Evolutionary conservation across 805 yeast genomes (phyloP), one percentile per base, ranked within the genome.

Genomic region (Candida loeiensis): DNA sequence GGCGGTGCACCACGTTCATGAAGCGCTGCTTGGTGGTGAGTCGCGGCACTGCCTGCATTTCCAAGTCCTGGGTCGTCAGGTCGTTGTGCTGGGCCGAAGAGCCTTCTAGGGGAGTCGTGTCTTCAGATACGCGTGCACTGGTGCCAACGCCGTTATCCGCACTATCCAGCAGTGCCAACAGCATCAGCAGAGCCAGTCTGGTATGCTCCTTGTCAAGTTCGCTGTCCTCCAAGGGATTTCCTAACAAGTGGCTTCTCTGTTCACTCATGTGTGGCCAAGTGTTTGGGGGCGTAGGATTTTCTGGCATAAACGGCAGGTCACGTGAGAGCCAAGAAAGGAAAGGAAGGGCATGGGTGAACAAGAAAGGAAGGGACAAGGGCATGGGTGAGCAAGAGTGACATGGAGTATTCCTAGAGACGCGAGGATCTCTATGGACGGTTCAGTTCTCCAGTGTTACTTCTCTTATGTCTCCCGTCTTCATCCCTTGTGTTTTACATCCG

Each of bases 1-100:
- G 43, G 31, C 56, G 61, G 39, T 59, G 53, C 6, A 63, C 41
- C 7, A 62, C 66, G 39, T 61, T 61, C 37, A 55, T 44, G 15
- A 63, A 48, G 14, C 72, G 50, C 40, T 60, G 60, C 17, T 47
- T 52, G 4, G 63, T 49, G 4, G 69, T 53, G 13, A 66, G 49
- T 14, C 50, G 34, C 16, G 42, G 47, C 4, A 37, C 31, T n/a
- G 32, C 14, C 46, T 66, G 69, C 46, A 37, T 49, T 36, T 65
- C 71, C 40, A 64, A 49, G 45, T 64, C 69, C 6, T 27, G 24
- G 24, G 13, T 19, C 26, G 13, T 25, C n/a, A 11, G 27, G 8
- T 21, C 34, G 19, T 36, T 20, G 34, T 30, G 19, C n/a, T 28
- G 40, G 11, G 56, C 40, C 9, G 58, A 48, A 12, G 44, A 45